A percentile compares a stretch with the other conserved stretches of the same genome.
phyloP scores from a whole-genome alignment of 345 rosid species.

The Erysimum cheiranthoides region DNA sequence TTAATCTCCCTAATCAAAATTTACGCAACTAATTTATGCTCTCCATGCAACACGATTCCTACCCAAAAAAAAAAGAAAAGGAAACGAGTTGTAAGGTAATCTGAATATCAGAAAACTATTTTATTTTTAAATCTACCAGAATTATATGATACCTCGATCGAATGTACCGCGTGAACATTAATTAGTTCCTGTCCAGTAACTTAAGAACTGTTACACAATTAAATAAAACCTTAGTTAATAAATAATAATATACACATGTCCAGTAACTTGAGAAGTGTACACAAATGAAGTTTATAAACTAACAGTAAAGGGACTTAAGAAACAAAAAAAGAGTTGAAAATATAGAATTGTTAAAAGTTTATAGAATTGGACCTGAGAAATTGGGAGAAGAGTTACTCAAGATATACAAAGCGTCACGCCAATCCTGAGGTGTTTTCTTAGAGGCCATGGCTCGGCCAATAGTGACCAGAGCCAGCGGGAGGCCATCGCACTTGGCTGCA shows the following conservation, averaged over 20 bases:
- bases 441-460: constrained; percentile 50
- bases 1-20: constrained; percentile 34
- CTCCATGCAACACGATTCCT: constrained; percentile 28
- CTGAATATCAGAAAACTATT: not conserved
- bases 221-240: not conserved
- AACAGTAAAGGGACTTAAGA: no score
- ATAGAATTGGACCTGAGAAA: constrained; percentile 42
- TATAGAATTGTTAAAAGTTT: not conserved
- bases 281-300: not conserved
- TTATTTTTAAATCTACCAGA: not conserved
- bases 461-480: constrained; percentile 49
- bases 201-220: constrained; percentile 44
- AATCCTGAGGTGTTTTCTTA: constrained; percentile 46
- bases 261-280: no score
- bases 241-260: not conserved
- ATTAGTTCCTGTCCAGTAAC: constrained; percentile 44
- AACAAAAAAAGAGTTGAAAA: not conserved
- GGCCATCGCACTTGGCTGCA: constrained; percentile 44
- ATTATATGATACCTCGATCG: constrained; percentile 30
- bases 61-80: not conserved
- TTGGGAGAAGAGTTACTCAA: constrained; percentile 49
- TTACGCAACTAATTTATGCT: constrained; percentile 27
- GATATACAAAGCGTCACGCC: constrained; percentile 49
- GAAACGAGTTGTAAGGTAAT: constrained; percentile 3
- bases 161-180: no score